Evolutionary conservation across 2,329 filamentous ascomycete genomes (phyloP).

Genomic region (Rutstroemia sp.): DNA sequence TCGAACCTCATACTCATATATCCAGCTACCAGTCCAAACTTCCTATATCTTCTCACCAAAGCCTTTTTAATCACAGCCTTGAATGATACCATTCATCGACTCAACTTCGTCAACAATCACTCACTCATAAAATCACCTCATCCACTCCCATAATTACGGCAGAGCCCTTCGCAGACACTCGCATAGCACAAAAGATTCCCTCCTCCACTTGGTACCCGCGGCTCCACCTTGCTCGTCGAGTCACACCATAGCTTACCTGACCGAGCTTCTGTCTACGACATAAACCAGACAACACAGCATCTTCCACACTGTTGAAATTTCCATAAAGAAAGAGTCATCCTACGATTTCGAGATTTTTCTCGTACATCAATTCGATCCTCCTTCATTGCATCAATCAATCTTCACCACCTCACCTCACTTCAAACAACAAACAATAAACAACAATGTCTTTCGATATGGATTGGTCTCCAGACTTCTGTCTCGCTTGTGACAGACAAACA

Average conservation of each 20-base stretch:
- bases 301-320: neutral
- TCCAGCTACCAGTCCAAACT: neutral
- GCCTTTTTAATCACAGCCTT: neutral
- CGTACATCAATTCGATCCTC: neutral
- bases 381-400: neutral
- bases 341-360: neutral
- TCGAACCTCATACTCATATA: neutral
- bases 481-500: slow-evolving; percentile 87
- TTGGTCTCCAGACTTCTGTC: slow-evolving; percentile 90
- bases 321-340: slow-evolving; percentile 9
- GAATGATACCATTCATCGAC: slow-evolving; percentile 12
- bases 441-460: slow-evolving; percentile 30
- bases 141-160: slow-evolving; percentile 13
- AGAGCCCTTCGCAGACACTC: slow-evolving; percentile 13
- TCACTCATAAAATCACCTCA: slow-evolving; percentile 14
- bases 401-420: neutral
- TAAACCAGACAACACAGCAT: slow-evolving; percentile 13
- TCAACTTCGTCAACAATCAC: slow-evolving; percentile 10
- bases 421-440: slow-evolving; percentile 12
- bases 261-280: slow-evolving; percentile 10
- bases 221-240: slow-evolving; percentile 25
- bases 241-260: slow-evolving; percentile 24
- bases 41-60: neutral
- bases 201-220: slow-evolving; percentile 14
- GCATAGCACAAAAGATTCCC: slow-evolving; percentile 5